phyloP scores from a whole-genome alignment of 345 rosid genomes.

The Acer saccharum region DNA sequence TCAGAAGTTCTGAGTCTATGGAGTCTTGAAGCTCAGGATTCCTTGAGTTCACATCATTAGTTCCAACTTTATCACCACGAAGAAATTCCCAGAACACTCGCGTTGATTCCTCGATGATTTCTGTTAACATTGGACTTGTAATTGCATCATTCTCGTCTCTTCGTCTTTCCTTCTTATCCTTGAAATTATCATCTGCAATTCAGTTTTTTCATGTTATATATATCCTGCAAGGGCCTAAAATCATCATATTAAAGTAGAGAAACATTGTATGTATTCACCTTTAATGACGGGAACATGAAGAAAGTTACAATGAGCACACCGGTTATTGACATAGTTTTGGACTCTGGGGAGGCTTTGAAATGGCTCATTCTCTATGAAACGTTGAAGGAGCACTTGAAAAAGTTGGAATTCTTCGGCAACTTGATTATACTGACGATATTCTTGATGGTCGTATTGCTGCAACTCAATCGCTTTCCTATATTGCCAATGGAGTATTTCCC shows the following conservation, averaged over 20 bases:
- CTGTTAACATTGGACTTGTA: constrained; percentile 35
- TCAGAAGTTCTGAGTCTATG: constrained; percentile 47
- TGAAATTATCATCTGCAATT: constrained; percentile 53
- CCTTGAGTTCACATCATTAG: constrained; percentile 20
- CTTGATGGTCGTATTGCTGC: constrained; percentile 38
- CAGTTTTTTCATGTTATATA: background rate
- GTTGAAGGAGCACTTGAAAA: constrained; percentile 75
- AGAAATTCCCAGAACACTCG: constrained; percentile 64
- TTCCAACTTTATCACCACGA: constrained; percentile 50
- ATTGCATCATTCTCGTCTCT: constrained; percentile 48
- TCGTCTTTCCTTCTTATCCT: constrained; percentile 43
- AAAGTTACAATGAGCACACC: constrained; percentile 51
- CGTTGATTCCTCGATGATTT: constrained; percentile 52
- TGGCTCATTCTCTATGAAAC: constrained; percentile 82
- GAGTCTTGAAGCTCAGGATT: constrained; percentile 48
- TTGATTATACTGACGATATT: constrained; percentile 53
- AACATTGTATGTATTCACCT: constrained; percentile 41
- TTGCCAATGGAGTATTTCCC: constrained; percentile 93
- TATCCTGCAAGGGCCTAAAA: background rate
- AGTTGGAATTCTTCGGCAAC: constrained; percentile 78
- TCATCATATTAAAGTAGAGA: background rate
- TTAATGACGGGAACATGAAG: constrained; percentile 75
- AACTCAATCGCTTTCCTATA: constrained; percentile 52
- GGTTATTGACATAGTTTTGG: constrained; percentile 61
- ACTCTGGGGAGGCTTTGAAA: constrained; percentile 63